These are phyloP conservation scores for Fremontodendron californicum DNA, from an alignment of 345 rosid species.

Conservation along the genomic window DNA sequence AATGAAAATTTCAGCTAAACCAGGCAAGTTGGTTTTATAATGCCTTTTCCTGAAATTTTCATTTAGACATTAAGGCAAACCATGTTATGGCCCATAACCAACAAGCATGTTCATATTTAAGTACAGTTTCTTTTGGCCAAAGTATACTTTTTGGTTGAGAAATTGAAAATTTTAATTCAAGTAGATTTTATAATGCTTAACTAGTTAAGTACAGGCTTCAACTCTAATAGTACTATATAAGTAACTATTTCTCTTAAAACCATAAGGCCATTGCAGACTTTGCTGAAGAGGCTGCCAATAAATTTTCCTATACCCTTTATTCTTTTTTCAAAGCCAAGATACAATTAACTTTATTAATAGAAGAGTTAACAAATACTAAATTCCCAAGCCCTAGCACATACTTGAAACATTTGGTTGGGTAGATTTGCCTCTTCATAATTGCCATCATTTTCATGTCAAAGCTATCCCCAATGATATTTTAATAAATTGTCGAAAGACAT, in stretches of 20 bases:
- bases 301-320: neutral
- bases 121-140: no score
- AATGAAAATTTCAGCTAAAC: neutral
- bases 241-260: neutral
- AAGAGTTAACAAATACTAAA: neutral
- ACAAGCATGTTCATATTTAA: no score
- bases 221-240: no score
- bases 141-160: no score
- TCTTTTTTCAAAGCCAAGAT: neutral
- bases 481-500: neutral
- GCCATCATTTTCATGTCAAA: neutral
- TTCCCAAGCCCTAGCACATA: neutral
- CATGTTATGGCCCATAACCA: no score
- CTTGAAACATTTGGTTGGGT: neutral
- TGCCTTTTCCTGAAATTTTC: no score
- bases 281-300: neutral
- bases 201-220: neutral
- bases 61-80: no score
- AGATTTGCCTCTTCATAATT: neutral
- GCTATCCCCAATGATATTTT: slow-evolving; percentile 6
- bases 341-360: neutral
- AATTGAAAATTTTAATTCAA: no score
- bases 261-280: neutral
- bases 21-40: no score
- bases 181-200: neutral